Evolutionary conservation across 192 early-diverging fungal species (phyloP).

Genomic region (Pilaira anomala): DNA sequence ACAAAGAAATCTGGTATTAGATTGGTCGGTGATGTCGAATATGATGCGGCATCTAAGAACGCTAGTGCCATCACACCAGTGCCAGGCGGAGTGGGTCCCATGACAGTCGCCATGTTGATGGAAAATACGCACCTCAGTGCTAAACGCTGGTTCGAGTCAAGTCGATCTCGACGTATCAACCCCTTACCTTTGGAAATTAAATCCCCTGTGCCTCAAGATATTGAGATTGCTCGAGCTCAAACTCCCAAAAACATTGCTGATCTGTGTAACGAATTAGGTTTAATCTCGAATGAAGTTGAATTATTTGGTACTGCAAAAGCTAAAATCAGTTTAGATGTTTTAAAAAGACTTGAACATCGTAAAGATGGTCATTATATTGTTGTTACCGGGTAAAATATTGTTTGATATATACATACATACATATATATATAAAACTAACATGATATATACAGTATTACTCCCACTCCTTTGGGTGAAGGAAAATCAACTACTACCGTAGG

Average conservation of each 20-base stretch:
- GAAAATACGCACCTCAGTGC: constrained; percentile 82
- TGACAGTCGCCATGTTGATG: constrained; percentile 97
- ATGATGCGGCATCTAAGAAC: constrained; percentile 54
- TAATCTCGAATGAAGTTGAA: constrained; percentile 73
- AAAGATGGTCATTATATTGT: constrained; percentile 90
- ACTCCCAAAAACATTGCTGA: constrained; percentile 77
- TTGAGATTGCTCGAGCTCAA: constrained; percentile 89
- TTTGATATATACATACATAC: no score
- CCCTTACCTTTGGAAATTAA: constrained; percentile 60
- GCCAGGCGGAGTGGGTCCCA: constrained; percentile 96
- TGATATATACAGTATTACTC: constrained; percentile 71
- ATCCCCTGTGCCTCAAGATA: constrained; percentile 87
- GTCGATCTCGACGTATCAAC: constrained; percentile 45
- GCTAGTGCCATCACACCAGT: constrained; percentile 90
- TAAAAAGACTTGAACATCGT: constrained; percentile 75
- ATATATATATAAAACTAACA: not conserved
- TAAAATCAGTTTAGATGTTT: constrained; percentile 78
- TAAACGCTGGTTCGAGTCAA: constrained; percentile 61
- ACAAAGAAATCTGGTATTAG: constrained; percentile 87
- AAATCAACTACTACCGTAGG: constrained; percentile 97
- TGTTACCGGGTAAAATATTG: constrained; percentile 69
- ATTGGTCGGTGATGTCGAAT: constrained; percentile 94
- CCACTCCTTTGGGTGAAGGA: constrained; percentile 96
- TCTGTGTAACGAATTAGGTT: constrained; percentile 83
- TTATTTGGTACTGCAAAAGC: constrained; percentile 84